Evolutionary conservation across 768 basidiomycete species (phyloP).

Genomic region (Coprinellus micaceus): DNA sequence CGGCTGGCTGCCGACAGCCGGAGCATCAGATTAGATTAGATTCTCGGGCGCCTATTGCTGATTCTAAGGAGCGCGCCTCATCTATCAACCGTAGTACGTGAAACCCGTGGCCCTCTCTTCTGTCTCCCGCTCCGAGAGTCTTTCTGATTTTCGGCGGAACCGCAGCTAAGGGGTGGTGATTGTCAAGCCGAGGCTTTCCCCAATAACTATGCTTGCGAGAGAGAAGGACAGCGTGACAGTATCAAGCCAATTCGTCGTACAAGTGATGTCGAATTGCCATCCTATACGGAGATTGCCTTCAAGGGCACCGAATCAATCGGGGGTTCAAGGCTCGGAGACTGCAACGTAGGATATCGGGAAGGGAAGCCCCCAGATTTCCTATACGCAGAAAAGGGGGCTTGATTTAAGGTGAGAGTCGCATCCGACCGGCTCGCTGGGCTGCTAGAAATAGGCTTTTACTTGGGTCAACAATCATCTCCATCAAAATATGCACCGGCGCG

Average conservation of each 20-base stretch:
- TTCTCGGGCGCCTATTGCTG: background rate
- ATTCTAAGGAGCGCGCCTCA: background rate
- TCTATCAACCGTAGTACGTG: conserved; percentile 25
- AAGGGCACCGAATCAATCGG: conserved; percentile 20
- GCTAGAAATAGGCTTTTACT: conserved; percentile 40
- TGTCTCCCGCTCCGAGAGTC: too few species aligned
- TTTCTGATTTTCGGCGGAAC: too few species aligned
- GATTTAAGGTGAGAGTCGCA: conserved; percentile 42
- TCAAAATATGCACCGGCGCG: conserved; percentile 28
- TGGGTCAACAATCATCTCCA: conserved; percentile 41
- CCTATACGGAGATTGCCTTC: background rate
- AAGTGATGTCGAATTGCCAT: too few species aligned
- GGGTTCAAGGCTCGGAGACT: conserved; percentile 17
- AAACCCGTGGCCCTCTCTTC: too few species aligned
- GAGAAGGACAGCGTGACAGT: too few species aligned
- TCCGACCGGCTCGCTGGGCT: conserved; percentile 57
- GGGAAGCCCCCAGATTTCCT: conserved; percentile 71
- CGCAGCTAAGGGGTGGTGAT: too few species aligned
- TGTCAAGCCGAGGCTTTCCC: too few species aligned
- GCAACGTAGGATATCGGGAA: conserved; percentile 38
- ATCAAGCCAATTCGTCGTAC: too few species aligned
- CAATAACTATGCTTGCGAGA: too few species aligned
- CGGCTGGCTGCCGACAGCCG: too few species aligned
- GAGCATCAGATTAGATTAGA: conserved; percentile 2
- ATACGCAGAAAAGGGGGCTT: conserved; percentile 40